Percentiles rank a stretch among this genome's conserved stretches.
Conservation (phyloP, 257 asterid genomes). For the Nicotiana benthamiana region DNA sequence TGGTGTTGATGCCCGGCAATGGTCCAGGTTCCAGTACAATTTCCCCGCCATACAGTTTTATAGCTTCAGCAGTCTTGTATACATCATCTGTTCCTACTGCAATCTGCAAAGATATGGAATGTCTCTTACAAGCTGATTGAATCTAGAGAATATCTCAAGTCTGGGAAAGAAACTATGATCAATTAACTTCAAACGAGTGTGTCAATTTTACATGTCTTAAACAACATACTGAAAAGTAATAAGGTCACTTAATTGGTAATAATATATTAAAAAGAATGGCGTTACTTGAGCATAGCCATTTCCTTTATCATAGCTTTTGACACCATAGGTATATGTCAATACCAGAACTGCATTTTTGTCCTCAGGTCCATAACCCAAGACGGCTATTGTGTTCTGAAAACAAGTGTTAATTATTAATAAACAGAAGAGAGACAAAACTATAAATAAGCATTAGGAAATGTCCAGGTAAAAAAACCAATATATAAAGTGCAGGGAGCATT, state of each 20-base stretch:
- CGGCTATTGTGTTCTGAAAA: slow-evolving; percentile 51
- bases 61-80: slow-evolving; percentile 25
- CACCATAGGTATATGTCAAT: slow-evolving; percentile 64
- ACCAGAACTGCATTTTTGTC: slow-evolving; percentile 58
- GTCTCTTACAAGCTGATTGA: neutral
- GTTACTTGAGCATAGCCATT: slow-evolving; percentile 72
- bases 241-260: neutral
- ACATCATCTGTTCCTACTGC: slow-evolving; percentile 34
- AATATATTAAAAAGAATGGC: neutral
- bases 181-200: neutral
- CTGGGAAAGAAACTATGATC: neutral
- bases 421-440: neutral
- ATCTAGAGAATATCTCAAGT: neutral
- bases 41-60: slow-evolving; percentile 25
- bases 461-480: neutral
- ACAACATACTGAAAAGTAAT: neutral
- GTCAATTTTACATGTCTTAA: neutral
- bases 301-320: slow-evolving; percentile 66
- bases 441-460: neutral
- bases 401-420: neutral
- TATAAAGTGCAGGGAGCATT: neutral
- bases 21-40: slow-evolving; percentile 35
- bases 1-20: slow-evolving; percentile 29
- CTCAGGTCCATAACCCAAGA: slow-evolving; percentile 82
- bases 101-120: slow-evolving; percentile 17